phyloP scores from a whole-genome alignment of 176 grass and related monocot species.

The Calamus simplicifolius region DNA sequence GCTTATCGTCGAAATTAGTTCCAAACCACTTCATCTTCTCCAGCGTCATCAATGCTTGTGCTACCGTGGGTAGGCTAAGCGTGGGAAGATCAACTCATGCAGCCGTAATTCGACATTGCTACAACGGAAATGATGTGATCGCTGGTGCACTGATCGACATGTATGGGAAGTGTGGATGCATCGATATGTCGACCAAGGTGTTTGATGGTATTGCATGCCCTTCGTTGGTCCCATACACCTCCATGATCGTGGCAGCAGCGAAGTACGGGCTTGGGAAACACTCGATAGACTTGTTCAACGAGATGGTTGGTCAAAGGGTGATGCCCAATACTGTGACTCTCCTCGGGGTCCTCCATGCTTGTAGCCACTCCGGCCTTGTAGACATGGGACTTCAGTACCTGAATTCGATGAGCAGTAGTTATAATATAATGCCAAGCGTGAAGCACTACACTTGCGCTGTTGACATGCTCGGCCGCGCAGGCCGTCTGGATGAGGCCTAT shows the following conservation, averaged over 20 bases:
- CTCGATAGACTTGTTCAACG: conserved; percentile 31
- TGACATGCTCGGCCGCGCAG: conserved; percentile 68
- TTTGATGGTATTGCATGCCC: conserved; percentile 44
- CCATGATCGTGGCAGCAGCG: conserved; percentile 58
- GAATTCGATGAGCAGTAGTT: conserved; percentile 32
- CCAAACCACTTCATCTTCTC: conserved; percentile 81
- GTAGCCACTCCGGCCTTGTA: conserved; percentile 61
- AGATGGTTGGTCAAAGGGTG: conserved; percentile 41
- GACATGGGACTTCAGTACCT: conserved; percentile 48
- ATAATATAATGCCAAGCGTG: conserved; percentile 32
- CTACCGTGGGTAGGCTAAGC: conserved; percentile 29
- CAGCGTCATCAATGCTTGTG: conserved; percentile 51
- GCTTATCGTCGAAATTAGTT: neutral
- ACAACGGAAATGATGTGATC: conserved; percentile 36
- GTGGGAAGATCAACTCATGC: conserved; percentile 49
- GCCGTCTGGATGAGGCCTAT: conserved; percentile 40
- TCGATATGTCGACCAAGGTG: conserved; percentile 44
- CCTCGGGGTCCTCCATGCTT: conserved; percentile 62
- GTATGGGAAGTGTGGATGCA: conserved; percentile 65
- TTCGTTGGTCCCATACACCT: conserved; percentile 55
- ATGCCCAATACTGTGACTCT: conserved; percentile 57
- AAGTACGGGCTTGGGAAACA: conserved; percentile 44
- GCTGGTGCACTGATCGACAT: conserved; percentile 50
- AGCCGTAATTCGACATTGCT: conserved; percentile 30
- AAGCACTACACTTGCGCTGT: conserved; percentile 71